Evolutionary conservation across 306 rosid species (phyloP).

Genomic region (Rosa rugosa): DNA sequence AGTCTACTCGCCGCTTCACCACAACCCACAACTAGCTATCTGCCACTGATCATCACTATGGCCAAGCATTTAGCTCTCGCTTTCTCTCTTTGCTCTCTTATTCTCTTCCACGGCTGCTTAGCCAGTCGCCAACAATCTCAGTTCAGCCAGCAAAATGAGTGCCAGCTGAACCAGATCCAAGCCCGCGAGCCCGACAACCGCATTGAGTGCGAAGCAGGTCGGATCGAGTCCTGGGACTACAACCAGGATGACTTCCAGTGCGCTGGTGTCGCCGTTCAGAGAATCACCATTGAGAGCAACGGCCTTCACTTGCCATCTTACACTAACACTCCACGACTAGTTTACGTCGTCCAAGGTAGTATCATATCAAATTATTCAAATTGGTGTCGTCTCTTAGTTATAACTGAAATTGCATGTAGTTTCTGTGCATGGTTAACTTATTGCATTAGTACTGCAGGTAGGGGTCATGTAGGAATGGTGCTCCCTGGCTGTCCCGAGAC

Average conservation of each 20-base stretch:
- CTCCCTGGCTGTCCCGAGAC: conserved; percentile 52
- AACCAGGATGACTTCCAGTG: conserved; percentile 40
- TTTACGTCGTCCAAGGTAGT: conserved; percentile 36
- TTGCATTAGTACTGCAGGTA: conserved; percentile 1
- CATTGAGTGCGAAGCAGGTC: conserved; percentile 42
- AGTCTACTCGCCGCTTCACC: not conserved
- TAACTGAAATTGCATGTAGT: not conserved
- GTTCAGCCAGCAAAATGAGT: conserved; percentile 16
- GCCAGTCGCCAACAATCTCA: conserved; percentile 7
- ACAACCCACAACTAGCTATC: not conserved
- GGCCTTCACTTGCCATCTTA: conserved; percentile 56
- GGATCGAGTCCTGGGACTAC: conserved; percentile 48
- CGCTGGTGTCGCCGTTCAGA: conserved; percentile 37
- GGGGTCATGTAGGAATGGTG: conserved; percentile 29
- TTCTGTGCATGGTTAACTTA: not conserved
- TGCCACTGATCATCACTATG: conserved; percentile 16
- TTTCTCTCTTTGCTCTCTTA: conserved; percentile 40
- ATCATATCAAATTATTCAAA: not conserved
- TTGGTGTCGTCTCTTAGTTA: not conserved
- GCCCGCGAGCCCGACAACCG: conserved; percentile 45
- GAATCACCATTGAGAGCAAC: conserved; percentile 35
- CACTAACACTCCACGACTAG: conserved; percentile 38
- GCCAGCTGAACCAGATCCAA: conserved; percentile 34
- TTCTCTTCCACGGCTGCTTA: conserved; percentile 41
- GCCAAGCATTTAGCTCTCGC: conserved; percentile 37